Evolutionary conservation across 129 eudicot genomes (phyloP), one percentile per base, ranked within the genome.

Genomic region (Flaveria trinervia): DNA sequence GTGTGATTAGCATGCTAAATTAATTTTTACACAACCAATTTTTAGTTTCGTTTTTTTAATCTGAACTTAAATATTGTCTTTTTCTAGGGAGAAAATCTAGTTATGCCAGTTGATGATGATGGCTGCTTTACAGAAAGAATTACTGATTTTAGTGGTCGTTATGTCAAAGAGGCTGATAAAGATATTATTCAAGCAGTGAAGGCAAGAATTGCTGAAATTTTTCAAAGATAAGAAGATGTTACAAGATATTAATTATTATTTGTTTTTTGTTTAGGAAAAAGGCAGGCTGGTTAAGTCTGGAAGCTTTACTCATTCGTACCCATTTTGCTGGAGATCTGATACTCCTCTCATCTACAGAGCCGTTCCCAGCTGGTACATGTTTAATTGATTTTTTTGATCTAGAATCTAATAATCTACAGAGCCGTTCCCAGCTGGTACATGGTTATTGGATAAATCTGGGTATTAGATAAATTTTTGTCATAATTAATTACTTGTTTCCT

Each of bases 51-150:
- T 30, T 30, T 4, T 15, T 78, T 57, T 50, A 17, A 28, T 78
- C 10, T 10, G 12, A 69, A n/a, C 39, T 30, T 59, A 22, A 54
- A 52, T 39, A 7, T 51, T 77, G 56, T 4, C 46, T 15, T 57
- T 73, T 33, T 84, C 15, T 52, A 87, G 95, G 95, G 95, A 18
- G 92, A 89, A 73, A 80, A 82, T 68, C 76, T 92, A 14, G 78
- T 89, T 70, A 92, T 92, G 65, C 89, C 97, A 76, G 97, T 92
- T 82, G 97, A 92, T 80, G 97, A 89, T 50, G 91, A 92, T 85
- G 97, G 96, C 23, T 76, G 92, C 85, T 92, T 89, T 81, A 92
- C 92, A 56, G 92, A 85, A 61, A 85, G 80, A 68, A 81, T 92
- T 43, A 77, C 88, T 10, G 92, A 89, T 66, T 87, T 92, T 52